Evolutionary conservation across 108 stramenopile genomes (phyloP), one percentile per base, ranked within the genome.

Genomic region (Parietichytrium sp.): DNA sequence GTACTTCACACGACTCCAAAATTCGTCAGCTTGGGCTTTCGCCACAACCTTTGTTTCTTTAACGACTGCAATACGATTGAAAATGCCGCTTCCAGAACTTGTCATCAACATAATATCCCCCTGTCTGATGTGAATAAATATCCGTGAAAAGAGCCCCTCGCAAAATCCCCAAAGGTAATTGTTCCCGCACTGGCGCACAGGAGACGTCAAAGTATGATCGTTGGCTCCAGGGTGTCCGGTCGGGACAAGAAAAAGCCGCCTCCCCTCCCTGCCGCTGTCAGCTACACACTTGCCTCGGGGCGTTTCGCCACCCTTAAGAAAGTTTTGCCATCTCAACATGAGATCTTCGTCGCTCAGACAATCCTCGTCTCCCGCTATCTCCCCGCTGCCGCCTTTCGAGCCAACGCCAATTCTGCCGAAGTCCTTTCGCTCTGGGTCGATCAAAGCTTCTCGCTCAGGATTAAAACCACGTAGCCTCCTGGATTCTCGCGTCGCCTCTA

Each of bases 221-320:
- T 72, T 72, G 38, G 45, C 61, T 16, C 61, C 61, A 16, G 20
- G 20, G 33, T 25, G 33, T n/a, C 61, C 61, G 6, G 61, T 72
- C 23, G 61, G 61, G n/a, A 72, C 61, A 1, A 72, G 61, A 72
- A 72, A 72, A 23, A 72, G 42, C n/a, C n/a, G n/a, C n/a, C n/a
- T n/a, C n/a, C n/a, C n/a, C n/a, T n/a, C n/a, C n/a, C n/a, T n/a
- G n/a, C n/a, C n/a, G n/a, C n/a, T n/a, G n/a, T n/a, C n/a, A n/a
- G n/a, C n/a, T n/a, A n/a, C n/a, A n/a, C n/a, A n/a, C n/a, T n/a
- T n/a, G n/a, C n/a, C n/a, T n/a, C n/a, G n/a, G n/a, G n/a, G n/a
- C n/a, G n/a, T n/a, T n/a, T n/a, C n/a, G n/a, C n/a, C n/a, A n/a
- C n/a, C n/a, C n/a, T n/a, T n/a, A n/a, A n/a, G n/a, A n/a, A n/a